A percentile compares a stretch with the other conserved stretches of the same genome.
Evolutionary conservation across 2,329 filamentous ascomycete genomes (phyloP).

Genomic region (Leptographium wingfieldii): DNA sequence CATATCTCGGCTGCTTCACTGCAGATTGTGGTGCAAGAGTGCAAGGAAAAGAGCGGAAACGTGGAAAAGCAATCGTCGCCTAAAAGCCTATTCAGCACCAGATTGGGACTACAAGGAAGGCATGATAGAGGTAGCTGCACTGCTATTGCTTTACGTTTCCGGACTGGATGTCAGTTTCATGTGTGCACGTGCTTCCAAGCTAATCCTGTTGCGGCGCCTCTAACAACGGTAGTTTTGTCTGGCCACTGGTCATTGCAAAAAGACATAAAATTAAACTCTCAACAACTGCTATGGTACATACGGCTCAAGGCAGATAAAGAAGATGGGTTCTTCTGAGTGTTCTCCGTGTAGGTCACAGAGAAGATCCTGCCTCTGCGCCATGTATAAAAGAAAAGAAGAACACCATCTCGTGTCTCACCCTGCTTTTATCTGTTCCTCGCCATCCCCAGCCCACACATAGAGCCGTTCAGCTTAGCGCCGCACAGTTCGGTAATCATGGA

Average conservation of each 20-base stretch:
- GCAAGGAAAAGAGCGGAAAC: background rate
- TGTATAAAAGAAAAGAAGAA: background rate
- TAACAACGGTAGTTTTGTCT: too few species aligned
- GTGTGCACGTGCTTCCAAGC: background rate
- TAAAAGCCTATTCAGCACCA: conserved; percentile 9
- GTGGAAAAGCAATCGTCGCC: background rate
- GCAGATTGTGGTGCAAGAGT: background rate
- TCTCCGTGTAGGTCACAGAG: background rate
- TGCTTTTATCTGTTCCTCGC: background rate
- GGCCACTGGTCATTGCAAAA: background rate
- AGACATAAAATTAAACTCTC: background rate
- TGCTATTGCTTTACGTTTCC: background rate
- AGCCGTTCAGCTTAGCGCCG: background rate
- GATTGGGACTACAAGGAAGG: conserved; percentile 5
- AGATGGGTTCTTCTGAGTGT: background rate
- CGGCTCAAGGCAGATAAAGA: background rate
- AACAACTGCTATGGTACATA: conserved; percentile 9
- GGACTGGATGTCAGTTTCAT: background rate
- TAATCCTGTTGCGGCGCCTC: background rate
- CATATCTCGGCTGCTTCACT: background rate
- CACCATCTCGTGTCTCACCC: background rate
- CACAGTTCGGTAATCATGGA: background rate
- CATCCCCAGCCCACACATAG: too few species aligned
- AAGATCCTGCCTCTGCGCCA: conserved; percentile 4
- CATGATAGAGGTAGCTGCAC: background rate